A percentile compares a stretch with the other conserved stretches of the same genome.
phyloP scores from a whole-genome alignment of 2,329 filamentous ascomycete genomes.

The Aspergillus versicolor region DNA sequence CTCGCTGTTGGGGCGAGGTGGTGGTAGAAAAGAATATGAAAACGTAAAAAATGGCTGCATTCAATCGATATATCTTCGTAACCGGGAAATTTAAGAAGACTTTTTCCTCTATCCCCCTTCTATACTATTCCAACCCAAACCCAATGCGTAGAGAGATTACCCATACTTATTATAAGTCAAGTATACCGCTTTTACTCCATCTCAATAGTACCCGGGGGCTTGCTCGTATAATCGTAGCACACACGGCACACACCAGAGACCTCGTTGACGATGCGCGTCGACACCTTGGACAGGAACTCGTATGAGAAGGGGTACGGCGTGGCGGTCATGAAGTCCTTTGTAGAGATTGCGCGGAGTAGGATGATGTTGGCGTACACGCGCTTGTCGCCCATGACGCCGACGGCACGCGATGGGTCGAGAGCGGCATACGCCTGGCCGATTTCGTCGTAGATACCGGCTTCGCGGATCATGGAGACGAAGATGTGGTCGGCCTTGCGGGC shows the following conservation, averaged over 20 bases:
- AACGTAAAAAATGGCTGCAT: not conserved
- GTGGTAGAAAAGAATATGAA: not conserved
- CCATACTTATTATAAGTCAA: too few relatives aligned
- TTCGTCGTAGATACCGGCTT: conserved; percentile 51
- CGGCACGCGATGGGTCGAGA: conserved; percentile 64
- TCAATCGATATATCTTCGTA: not conserved
- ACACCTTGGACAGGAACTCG: conserved; percentile 64
- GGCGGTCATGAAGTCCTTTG: conserved; percentile 71
- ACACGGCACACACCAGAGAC: conserved; percentile 57
- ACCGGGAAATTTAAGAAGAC: not conserved
- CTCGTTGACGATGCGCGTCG: conserved; percentile 71
- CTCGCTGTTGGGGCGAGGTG: not conserved
- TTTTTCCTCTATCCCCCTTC: conserved; percentile 1
- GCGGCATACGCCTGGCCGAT: conserved; percentile 70
- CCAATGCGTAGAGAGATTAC: not conserved
- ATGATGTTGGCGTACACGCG: conserved; percentile 65
- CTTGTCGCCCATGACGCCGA: conserved; percentile 62
- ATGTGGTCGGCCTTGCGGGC: conserved; percentile 52
- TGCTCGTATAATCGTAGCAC: conserved; percentile 54
- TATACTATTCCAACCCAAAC: too few relatives aligned
- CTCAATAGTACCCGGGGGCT: conserved; percentile 72
- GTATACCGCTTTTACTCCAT: conserved; percentile 56
- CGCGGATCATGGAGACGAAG: conserved; percentile 47
- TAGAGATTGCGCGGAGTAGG: conserved; percentile 62
- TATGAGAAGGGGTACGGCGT: conserved; percentile 67